phyloP scores from a whole-genome alignment of 371 early-diverging fungal genomes.

The Aphelidium insulamus region DNA sequence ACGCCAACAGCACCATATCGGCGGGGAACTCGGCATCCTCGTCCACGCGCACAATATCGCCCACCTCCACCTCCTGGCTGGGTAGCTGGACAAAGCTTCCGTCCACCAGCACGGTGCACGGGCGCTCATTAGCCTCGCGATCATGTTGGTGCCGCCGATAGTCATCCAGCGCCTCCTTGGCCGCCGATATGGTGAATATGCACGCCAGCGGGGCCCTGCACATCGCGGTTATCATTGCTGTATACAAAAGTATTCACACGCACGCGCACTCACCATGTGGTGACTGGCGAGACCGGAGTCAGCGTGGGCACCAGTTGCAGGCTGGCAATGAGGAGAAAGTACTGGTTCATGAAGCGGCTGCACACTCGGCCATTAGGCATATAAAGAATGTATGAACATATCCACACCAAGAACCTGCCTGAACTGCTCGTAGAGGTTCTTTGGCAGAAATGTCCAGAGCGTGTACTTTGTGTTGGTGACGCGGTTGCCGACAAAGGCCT shows the following conservation, averaged over 20 bases:
- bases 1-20: conserved; percentile 37
- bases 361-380: no score
- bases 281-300: conserved; percentile 52
- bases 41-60: conserved; percentile 50
- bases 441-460: conserved; percentile 52
- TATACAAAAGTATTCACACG: no score
- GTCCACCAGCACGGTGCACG: conserved; percentile 12
- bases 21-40: conserved; percentile 61
- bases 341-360: conserved; percentile 56
- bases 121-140: conserved; percentile 29
- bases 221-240: no score
- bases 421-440: conserved; percentile 74
- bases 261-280: no score
- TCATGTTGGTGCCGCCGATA: conserved; percentile 42
- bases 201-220: conserved; percentile 60
- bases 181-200: conserved; percentile 54
- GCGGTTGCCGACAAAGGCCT: conserved; percentile 29
- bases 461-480: conserved; percentile 73
- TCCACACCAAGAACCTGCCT: no score
- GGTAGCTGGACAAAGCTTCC: conserved; percentile 7
- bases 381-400: no score
- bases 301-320: conserved; percentile 45
- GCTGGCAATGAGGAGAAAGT: conserved; percentile 62
- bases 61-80: conserved; percentile 40
- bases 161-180: conserved; percentile 80